Conservation (phyloP, 192 early-diverging fungal genomes). For the Lunasporangiospora selenospora region DNA sequence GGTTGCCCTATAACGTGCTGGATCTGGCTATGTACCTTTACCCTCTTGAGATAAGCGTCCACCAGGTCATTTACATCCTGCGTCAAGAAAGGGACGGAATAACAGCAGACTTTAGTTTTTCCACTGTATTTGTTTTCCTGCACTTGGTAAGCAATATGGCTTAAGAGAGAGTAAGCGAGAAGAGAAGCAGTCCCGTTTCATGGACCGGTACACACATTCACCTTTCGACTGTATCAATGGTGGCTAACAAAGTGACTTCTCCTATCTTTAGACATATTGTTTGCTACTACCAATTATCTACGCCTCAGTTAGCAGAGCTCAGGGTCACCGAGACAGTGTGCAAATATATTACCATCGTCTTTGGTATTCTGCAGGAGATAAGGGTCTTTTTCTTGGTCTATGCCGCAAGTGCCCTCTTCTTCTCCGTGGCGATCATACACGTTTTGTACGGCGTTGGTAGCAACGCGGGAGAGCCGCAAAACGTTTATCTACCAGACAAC, state of each 20-base stretch:
- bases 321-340: conserved; percentile 8
- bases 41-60: neutral
- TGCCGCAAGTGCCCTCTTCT: conserved; percentile 1
- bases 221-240: no score
- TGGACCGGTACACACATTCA: no score
- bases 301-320: conserved; percentile 25
- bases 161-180: no score
- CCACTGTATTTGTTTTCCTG: neutral
- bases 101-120: neutral
- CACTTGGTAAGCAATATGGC: no score
- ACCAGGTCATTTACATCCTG: neutral
- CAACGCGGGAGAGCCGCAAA: neutral
- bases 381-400: conserved; percentile 19
- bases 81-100: neutral
- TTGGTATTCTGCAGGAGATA: neutral
- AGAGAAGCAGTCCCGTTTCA: no score
- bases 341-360: conserved; percentile 15
- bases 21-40: neutral
- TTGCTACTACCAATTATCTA: no score
- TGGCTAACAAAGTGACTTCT: no score
- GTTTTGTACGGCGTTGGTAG: neutral
- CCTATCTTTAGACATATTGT: no score
- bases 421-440: conserved; percentile 19
- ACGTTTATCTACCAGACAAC: neutral
- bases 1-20: neutral